These are phyloP conservation scores for Leptographium wingfieldii DNA, from an alignment of 2,329 filamentous ascomycete species.

Conservation along the genomic window DNA sequence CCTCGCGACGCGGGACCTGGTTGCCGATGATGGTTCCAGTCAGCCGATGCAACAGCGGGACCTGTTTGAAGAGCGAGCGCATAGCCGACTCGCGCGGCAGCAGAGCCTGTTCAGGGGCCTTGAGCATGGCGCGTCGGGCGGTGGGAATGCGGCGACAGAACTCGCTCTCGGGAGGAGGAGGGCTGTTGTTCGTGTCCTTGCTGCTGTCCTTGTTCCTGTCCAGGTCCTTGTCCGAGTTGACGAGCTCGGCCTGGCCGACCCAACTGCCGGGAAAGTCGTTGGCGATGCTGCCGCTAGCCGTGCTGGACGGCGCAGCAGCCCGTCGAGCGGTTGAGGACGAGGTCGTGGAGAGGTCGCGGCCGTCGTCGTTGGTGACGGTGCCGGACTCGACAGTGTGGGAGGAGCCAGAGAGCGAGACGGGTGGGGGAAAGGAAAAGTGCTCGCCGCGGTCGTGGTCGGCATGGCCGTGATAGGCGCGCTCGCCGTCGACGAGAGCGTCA, in stretches of 20 bases:
- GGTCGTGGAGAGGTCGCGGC: not conserved
- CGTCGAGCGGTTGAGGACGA: slow-evolving; percentile 20
- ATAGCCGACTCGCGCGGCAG: slow-evolving; percentile 53
- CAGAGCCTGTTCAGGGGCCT: slow-evolving; percentile 58
- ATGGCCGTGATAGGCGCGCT: slow-evolving; percentile 10
- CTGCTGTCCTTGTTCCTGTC: too few relatives aligned
- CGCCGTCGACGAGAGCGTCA: slow-evolving; percentile 18
- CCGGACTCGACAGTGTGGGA: slow-evolving; percentile 46
- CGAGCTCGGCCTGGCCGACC: not conserved
- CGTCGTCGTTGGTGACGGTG: slow-evolving; percentile 31
- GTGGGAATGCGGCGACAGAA: slow-evolving; percentile 53
- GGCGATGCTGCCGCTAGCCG: slow-evolving; percentile 9
- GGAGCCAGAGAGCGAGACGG: slow-evolving; percentile 20
- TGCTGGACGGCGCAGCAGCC: not conserved
- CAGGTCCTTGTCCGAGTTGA: not conserved
- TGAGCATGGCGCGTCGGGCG: slow-evolving; percentile 50
- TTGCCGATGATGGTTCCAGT: slow-evolving; percentile 61
- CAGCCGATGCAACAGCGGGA: slow-evolving; percentile 63
- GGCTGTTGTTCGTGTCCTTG: not conserved
- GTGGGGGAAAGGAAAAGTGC: slow-evolving; percentile 17
- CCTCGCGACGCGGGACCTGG: slow-evolving; percentile 58
- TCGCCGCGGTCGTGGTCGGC: slow-evolving; percentile 22
- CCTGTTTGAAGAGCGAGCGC: slow-evolving; percentile 49
- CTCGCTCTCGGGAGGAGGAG: slow-evolving; percentile 16
- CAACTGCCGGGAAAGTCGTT: slow-evolving; percentile 2